Conservation (phyloP, 2,329 filamentous ascomycete genomes). For the Exophiala sp. region DNA sequence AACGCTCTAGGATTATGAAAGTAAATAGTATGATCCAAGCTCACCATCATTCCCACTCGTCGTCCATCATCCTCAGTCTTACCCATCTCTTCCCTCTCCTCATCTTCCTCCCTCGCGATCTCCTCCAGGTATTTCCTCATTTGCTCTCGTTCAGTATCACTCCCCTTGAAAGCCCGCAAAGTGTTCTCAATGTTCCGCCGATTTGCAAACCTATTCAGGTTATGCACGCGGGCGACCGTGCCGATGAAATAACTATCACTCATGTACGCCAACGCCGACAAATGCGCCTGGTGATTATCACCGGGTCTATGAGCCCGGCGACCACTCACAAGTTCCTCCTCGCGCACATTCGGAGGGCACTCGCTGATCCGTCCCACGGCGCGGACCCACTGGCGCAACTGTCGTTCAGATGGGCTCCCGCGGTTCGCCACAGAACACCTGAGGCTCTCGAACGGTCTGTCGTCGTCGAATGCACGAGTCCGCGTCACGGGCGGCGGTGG, state of each 20-base stretch:
- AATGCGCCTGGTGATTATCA: constrained; percentile 33
- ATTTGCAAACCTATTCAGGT: constrained; percentile 69
- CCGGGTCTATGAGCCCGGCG: constrained; percentile 15
- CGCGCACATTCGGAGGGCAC: constrained; percentile 26
- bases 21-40: constrained; percentile 50
- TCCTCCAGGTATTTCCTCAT: constrained; percentile 40
- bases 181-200: constrained; percentile 42
- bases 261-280: constrained; percentile 88
- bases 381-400: constrained; percentile 55
- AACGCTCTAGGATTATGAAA: constrained; percentile 50
- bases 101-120: constrained; percentile 41
- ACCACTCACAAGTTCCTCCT: constrained; percentile 19
- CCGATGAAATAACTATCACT: constrained; percentile 92
- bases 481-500: constrained; percentile 31
- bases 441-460: constrained; percentile 39
- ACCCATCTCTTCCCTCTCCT: constrained; percentile 35
- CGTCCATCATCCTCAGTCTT: constrained; percentile 12
- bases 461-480: constrained; percentile 8
- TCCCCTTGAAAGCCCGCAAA: constrained; percentile 40
- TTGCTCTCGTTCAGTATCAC: constrained; percentile 41
- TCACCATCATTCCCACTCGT: constrained; percentile 50
- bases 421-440: constrained; percentile 42
- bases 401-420: constrained; percentile 60
- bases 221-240: constrained; percentile 76
- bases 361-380: constrained; percentile 33